Conservation (phyloP, 78 protist genomes). For the Bigelowiella natans region DNA sequence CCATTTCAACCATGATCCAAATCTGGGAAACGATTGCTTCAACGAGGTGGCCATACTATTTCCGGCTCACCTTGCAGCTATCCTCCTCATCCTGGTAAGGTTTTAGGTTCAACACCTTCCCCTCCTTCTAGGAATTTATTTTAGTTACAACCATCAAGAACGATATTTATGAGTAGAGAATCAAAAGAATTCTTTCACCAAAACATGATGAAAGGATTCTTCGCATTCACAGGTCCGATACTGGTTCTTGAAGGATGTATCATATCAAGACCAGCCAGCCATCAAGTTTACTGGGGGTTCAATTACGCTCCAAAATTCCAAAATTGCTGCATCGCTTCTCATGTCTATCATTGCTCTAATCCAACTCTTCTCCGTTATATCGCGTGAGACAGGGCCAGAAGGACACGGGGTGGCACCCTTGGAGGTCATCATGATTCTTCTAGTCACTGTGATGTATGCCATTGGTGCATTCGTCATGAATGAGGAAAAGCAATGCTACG, state of each 20-base stretch:
- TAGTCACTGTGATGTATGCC: neutral
- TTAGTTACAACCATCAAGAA: too few species aligned
- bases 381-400: neutral
- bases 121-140: too few species aligned
- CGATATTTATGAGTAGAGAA: too few species aligned
- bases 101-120: too few species aligned
- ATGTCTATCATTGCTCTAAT: neutral
- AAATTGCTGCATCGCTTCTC: neutral
- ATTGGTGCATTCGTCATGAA: neutral
- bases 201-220: too few species aligned
- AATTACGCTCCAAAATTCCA: neutral
- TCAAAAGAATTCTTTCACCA: too few species aligned
- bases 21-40: neutral
- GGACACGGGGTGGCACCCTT: neutral
- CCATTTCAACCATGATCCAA: neutral
- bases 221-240: neutral
- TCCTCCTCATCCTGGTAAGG: neutral
- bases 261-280: neutral
- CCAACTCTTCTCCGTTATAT: neutral
- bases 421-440: neutral
- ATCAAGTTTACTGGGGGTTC: neutral
- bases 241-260: neutral
- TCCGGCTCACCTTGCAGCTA: neutral
- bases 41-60: neutral
- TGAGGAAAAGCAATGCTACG: neutral